Base-by-base conservation (phyloP, 805 yeast species). In the Teunomyces gatunensis region DNA sequence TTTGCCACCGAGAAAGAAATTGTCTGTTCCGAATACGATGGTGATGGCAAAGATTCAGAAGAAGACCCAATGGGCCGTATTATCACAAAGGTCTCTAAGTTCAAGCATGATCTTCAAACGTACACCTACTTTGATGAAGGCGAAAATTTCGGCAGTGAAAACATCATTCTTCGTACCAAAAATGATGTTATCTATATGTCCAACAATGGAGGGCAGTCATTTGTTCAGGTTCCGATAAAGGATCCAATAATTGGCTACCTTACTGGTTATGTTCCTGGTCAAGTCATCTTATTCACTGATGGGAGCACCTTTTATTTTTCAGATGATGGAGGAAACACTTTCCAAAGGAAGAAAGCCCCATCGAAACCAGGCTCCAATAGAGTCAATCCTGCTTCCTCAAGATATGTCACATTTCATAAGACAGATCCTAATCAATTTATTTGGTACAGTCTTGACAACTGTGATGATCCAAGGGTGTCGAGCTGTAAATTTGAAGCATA, bases 81-180 rank as follows among this genome's bases (percentile, higher is more conserved):
- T 13, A 54, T 54, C 4, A 65, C 78, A 0, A 60, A 66, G 1
- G 60, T 64, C 11, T 74, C 69, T 44, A 67, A 64, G 3, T 77
- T 89, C 53, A 74, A 75, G 9, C 87, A 86, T 13, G 60, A 64
- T 12, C 68, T 89, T 47, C 55, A 58, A 6, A 79, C 77, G 49
- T 87, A 85, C 56, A 66, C 77, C 44, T 87, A 87, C 55, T 69
- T 87, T 47, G 84, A 83, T 42, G 79, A 78, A 47, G 75, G 79
- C 44, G 61, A 58, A 13, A 47, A 42, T 1, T 43, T 27, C 34
- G 53, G 58, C 9, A 65, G 67, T n/a, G 77, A 73, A 50, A 72
- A 72, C 50, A 52, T 92, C 6, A 60, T 92, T 12, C 66, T 87
- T 5, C 68, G 80, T 42, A 85, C 92, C 0, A 61, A 67, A 21